A percentile compares a stretch with the other conserved stretches of the same genome.
These are phyloP conservation scores for Takashimella koratensis DNA, from an alignment of 1,284 basidiomycete species.

Conservation along the genomic window DNA sequence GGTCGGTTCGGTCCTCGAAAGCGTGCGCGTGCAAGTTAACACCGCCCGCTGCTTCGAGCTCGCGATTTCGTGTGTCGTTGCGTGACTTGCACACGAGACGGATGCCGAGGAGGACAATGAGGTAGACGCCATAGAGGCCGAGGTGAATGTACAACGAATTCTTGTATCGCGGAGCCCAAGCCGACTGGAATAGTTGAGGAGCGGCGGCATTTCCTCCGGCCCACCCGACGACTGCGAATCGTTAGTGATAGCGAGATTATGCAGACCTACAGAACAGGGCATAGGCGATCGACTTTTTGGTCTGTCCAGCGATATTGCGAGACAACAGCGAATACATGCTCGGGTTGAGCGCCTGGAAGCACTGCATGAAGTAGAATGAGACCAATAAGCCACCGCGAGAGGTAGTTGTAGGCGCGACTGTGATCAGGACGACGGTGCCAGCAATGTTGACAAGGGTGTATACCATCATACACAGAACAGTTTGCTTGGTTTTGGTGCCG, in stretches of 20 bases:
- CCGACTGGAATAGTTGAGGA: slow-evolving; percentile 31
- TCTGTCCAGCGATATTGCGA: slow-evolving; percentile 19
- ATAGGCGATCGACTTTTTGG: slow-evolving; percentile 17
- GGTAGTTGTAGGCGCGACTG: slow-evolving; percentile 6
- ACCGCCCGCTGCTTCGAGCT: slow-evolving; percentile 10
- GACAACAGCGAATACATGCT: slow-evolving; percentile 16
- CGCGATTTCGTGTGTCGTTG: slow-evolving; percentile 11
- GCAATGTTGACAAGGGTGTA: slow-evolving; percentile 13
- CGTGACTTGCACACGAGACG: slow-evolving; percentile 19
- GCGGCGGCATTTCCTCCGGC: slow-evolving; percentile 34
- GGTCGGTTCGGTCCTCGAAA: slow-evolving; percentile 21
- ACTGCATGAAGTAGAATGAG: slow-evolving; percentile 15
- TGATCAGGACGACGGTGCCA: slow-evolving; percentile 16
- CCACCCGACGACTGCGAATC: slow-evolving; percentile 24
- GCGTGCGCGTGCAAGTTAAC: slow-evolving; percentile 10
- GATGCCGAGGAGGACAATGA: slow-evolving; percentile 15
- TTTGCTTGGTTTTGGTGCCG: slow-evolving; percentile 3
- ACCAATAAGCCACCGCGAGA: slow-evolving; percentile 14
- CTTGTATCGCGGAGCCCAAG: slow-evolving; percentile 33
- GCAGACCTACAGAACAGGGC: slow-evolving; percentile 14
- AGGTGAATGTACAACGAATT: slow-evolving; percentile 37
- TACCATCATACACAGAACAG: slow-evolving; percentile 9
- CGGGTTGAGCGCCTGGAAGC: slow-evolving; percentile 10
- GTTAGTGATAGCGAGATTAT: no score
- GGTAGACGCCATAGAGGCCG: slow-evolving; percentile 27